Conservation (phyloP, 805 yeast genomes). For the Candida pseudofarinosa region DNA sequence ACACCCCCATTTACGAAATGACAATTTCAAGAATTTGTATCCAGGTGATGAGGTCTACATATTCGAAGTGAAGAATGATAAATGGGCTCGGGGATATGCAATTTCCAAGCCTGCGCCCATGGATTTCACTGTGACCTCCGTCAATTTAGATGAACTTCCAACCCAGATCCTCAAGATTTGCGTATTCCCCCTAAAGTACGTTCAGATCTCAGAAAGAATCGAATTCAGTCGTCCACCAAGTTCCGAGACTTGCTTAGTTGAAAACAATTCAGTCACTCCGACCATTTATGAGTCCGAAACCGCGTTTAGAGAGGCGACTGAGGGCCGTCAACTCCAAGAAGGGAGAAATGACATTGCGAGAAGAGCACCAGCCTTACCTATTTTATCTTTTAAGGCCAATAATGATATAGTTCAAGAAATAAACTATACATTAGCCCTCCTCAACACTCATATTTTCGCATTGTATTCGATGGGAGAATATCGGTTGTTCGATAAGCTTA, state of each 20-base stretch:
- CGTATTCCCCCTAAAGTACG: constrained; percentile 58
- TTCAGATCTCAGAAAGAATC: constrained; percentile 41
- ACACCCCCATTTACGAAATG: constrained; percentile 34
- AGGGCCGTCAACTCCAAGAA: constrained; percentile 10
- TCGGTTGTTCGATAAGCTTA: constrained; percentile 54
- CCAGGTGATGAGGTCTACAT: constrained; percentile 77
- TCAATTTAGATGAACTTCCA: constrained; percentile 61
- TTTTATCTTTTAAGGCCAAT: constrained; percentile 27
- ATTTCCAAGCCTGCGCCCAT: constrained; percentile 66
- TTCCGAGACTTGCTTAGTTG: constrained; percentile 26
- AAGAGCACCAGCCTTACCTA: constrained; percentile 51
- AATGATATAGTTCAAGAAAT: constrained; percentile 49
- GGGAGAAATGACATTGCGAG: constrained; percentile 3
- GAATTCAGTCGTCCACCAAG: constrained; percentile 22
- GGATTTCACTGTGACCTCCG: constrained; percentile 59
- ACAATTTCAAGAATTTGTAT: constrained; percentile 49
- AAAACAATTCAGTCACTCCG: constrained; percentile 24
- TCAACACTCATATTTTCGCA: constrained; percentile 63
- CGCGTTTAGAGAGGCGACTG: constrained; percentile 19
- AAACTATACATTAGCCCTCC: constrained; percentile 50
- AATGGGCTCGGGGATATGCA: constrained; percentile 81
- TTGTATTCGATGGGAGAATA: constrained; percentile 70
- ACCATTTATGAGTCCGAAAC: constrained; percentile 29
- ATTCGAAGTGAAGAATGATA: constrained; percentile 56
- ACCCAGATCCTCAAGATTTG: constrained; percentile 50